These are phyloP conservation scores for Plectosphaerella sp. DNA, from an alignment of 2,329 filamentous ascomycete genomes.

Conservation along the genomic window DNA sequence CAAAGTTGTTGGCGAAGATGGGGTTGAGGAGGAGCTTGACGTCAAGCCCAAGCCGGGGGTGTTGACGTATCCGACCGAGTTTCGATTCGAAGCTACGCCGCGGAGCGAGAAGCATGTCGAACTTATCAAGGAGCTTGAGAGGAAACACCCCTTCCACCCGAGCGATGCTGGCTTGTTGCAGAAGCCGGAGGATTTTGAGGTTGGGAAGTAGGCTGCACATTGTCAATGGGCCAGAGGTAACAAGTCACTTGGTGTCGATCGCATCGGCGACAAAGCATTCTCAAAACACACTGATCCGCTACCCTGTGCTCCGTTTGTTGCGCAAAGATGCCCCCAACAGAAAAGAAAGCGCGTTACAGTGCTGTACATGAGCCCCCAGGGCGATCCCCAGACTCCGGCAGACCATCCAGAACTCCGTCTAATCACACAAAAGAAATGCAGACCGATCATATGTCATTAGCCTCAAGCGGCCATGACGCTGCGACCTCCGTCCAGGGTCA, in stretches of 20 bases:
- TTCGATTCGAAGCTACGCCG: conserved; percentile 4
- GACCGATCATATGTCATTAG: too few relatives aligned
- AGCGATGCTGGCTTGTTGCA: conserved; percentile 7
- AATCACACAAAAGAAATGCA: too few relatives aligned
- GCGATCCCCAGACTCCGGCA: too few relatives aligned
- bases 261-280: too few relatives aligned
- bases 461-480: conserved; percentile 36
- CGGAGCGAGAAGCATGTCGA: conserved; percentile 4
- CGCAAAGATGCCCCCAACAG: too few relatives aligned
- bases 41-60: conserved; percentile 17
- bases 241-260: too few relatives aligned
- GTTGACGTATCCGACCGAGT: conserved; percentile 5
- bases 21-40: conserved; percentile 26
- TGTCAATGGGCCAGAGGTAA: too few relatives aligned
- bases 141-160: conserved; percentile 2
- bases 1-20: conserved; percentile 26
- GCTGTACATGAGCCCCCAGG: too few relatives aligned
- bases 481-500: conserved; percentile 39
- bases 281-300: too few relatives aligned
- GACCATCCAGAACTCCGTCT: too few relatives aligned
- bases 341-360: too few relatives aligned
- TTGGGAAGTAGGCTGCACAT: background rate
- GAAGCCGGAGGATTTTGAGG: conserved; percentile 15
- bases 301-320: too few relatives aligned
- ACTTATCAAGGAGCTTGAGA: conserved; percentile 4